Base-by-base conservation (phyloP, 768 basidiomycete species). In the Coprinopsis strossmayeri region DNA sequence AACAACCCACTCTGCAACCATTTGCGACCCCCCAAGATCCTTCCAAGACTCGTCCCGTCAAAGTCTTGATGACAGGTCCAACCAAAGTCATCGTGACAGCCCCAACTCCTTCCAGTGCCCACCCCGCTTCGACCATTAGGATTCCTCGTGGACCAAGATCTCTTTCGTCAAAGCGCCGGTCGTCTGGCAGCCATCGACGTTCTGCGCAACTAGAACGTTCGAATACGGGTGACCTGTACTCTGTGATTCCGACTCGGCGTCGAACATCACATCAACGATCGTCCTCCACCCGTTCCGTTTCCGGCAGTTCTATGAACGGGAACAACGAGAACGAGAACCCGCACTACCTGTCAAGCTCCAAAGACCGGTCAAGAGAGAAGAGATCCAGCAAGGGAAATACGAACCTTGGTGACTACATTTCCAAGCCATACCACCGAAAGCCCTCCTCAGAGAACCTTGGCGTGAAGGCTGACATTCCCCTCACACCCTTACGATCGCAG, bases 61-160 rank as follows among this genome's bases (percentile, higher is more conserved):
- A 69, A 26, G 66, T 74, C 25, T 57, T 76, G 15, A 69, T 76
- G 66, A 68, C 65, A 34, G 72, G 67, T 0, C 75, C 74, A 2
- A 76, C 75, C 18, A 74, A 67, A 51, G 75, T 77, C 15, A 76
- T 77, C 28, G 70, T 77, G 7, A 79, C 75, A 3, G 75, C 75
- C 5, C 73, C 77, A n/a, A 78, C 76, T 0, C 76, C 76, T 15
- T 69, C 66, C 5, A 59, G 58, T n/a, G 45, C 17, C 20, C 27
- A 45, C 23, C 43, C 25, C 18, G 18, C 11, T 32, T 28, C 43
- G 7, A 27, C 10, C 5, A 45, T 3, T 20, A 5, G 43, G 4
- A 45, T 45, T 20, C 43, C 43, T 32, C 43, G 43, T 20, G 43
- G 43, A 28, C 43, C 43, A 18, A 7, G 43, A 32, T 42, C 40